These are phyloP conservation scores for Candida ipomoeae DNA, from an alignment of 805 yeast genomes.

Conservation along the genomic window DNA sequence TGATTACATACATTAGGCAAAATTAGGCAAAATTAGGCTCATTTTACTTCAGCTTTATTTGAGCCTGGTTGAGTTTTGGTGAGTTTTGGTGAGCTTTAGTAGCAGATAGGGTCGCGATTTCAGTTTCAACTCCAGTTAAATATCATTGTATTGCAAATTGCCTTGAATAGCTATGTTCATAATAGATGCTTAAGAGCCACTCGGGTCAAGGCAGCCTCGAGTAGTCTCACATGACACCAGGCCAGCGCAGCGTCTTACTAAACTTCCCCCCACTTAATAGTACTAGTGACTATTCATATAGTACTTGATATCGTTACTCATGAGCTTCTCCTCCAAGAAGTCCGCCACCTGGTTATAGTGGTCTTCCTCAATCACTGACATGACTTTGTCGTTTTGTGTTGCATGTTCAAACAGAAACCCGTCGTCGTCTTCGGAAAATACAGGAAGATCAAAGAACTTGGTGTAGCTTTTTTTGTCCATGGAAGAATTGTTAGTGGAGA, in stretches of 20 bases:
- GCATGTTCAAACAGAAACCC: slow-evolving; percentile 18
- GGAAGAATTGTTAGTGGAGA: slow-evolving; percentile 29
- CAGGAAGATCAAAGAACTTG: slow-evolving; percentile 33
- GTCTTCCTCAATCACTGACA: slow-evolving; percentile 29
- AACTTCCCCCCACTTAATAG: not conserved
- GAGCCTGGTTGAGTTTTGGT: too few species aligned
- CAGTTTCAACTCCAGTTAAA: not conserved
- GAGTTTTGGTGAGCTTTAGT: too few species aligned
- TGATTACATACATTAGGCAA: too few species aligned
- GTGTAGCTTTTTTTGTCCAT: slow-evolving; percentile 11
- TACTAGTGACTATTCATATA: slow-evolving; percentile 20
- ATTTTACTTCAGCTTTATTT: too few species aligned
- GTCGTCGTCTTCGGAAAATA: slow-evolving; percentile 21
- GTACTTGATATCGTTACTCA: slow-evolving; percentile 35
- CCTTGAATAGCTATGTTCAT: not conserved
- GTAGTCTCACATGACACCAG: slow-evolving; percentile 1
- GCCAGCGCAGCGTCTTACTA: slow-evolving; percentile 4
- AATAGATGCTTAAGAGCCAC: not conserved
- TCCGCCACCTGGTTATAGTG: slow-evolving; percentile 39
- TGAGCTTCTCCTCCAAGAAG: slow-evolving; percentile 37
- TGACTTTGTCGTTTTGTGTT: slow-evolving; percentile 16
- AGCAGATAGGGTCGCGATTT: too few species aligned
- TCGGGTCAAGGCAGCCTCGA: not conserved
- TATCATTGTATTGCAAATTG: not conserved
- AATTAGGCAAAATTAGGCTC: too few species aligned